A percentile compares a stretch with the other conserved stretches of the same genome.
These are phyloP conservation scores for Suillus variegatus DNA, from an alignment of 768 basidiomycete genomes.

Conservation along the genomic window DNA sequence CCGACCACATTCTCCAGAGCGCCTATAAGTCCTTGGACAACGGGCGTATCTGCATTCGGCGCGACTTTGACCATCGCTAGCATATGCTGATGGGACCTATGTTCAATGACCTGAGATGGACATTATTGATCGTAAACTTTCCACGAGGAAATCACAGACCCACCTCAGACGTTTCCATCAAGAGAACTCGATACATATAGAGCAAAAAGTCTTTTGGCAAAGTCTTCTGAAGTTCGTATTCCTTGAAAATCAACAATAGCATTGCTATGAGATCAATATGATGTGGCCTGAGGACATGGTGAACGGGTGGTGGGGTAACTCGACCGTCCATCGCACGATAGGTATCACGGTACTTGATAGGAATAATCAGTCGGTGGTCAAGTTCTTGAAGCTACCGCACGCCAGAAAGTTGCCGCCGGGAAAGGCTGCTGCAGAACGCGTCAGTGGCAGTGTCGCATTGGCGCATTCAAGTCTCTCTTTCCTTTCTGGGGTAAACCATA, in stretches of 20 bases:
- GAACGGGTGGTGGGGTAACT: conserved; percentile 55
- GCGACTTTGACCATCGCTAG: conserved; percentile 44
- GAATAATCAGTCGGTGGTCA: background rate
- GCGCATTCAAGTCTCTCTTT: background rate
- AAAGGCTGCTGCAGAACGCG: background rate
- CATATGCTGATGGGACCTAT: conserved; percentile 56
- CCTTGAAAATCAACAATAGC: conserved; percentile 63
- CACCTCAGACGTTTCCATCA: conserved; percentile 75
- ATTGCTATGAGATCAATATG: conserved; percentile 71
- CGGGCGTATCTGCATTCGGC: conserved; percentile 43
- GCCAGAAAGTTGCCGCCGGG: background rate
- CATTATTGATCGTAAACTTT: background rate
- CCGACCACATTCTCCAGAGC: conserved; percentile 45
- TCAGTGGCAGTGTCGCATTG: conserved; percentile 5
- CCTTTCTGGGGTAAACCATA: background rate
- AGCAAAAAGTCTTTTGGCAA: conserved; percentile 61
- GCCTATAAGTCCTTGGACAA: conserved; percentile 46
- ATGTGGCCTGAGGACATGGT: conserved; percentile 74
- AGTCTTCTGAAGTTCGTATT: conserved; percentile 46
- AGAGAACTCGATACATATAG: conserved; percentile 63
- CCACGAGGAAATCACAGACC: background rate
- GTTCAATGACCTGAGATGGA: conserved; percentile 56
- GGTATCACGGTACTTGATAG: background rate
- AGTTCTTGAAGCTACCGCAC: background rate
- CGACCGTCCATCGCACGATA: conserved; percentile 27